Base-by-base conservation (phyloP, 2,329 filamentous ascomycete species). In the Fusarium siculi region DNA sequence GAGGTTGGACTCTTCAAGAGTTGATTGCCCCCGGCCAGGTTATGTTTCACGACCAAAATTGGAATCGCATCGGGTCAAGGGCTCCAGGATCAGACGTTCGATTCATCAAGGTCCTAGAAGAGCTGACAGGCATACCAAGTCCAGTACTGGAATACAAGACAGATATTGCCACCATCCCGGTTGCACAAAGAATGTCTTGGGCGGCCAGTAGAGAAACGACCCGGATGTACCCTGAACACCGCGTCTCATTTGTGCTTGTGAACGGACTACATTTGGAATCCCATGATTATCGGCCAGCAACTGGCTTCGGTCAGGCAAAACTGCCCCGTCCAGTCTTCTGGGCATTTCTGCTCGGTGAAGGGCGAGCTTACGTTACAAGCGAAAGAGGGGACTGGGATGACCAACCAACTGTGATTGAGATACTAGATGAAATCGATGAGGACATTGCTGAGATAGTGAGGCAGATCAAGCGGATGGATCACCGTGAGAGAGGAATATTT, bases 251-350 rank as follows among this genome's bases (percentile, higher is more conserved):
- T 46, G 23, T 28, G 4, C 43, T 46, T 7, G 18, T 4, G 5
- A 9, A 23, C 0, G 43, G 43, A 9, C 18, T 46, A 28, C 43
- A 46, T 19, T 46, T 23, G 42, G 2, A 0, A 18, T 1, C 15
- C 42, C 0, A 18, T 2, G 6, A 11, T 10, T 5, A 0, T 6
- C 15, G 40, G 6, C 6, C 3, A 1, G 7, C 19, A 9, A 21
- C 40, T 23, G 18, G 25, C 25, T 25, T 25, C 25, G 25, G 25
- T 5, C 25, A 25, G 25, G 25, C 25, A 25, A 18, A 2, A 0
- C 5, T 44, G 23, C 1, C 0, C 7, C 0, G 7, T 8, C 43
- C 14, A 19, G 4, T 6, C 0, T 44, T 44, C 5, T 46, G 43
- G 43, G 23, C 23, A 46, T 18, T 46, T 14, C 18, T 46, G 0